Base-by-base conservation (phyloP, 192 early-diverging fungal species). In the Haplosporangium gracile region DNA sequence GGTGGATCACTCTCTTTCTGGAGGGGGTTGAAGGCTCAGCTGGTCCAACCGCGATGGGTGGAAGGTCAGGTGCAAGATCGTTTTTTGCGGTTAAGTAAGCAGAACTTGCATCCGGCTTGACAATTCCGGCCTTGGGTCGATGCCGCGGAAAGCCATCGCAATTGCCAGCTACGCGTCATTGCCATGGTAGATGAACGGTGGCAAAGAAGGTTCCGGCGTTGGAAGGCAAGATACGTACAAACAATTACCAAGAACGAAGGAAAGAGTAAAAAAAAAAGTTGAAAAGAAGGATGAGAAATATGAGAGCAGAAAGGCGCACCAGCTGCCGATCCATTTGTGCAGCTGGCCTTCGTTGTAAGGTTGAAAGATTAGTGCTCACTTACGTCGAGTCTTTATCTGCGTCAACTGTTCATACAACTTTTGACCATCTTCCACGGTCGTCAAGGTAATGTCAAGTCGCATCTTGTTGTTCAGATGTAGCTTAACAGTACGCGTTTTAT, bases 61-160 rank as follows among this genome's bases (percentile, higher is more conserved):
- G 29, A 9, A 75, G 42, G 3, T 70, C 22, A 2, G 65, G n/a
- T 8, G 76, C 63, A 18, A 57, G 53, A 42, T 83, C 82, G 39
- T 83, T 83, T 15, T 75, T 76, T 20, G 78, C 73, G 0, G 74
- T 85, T 24, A 85, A 47, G 47, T 79, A 85, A 4, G 74, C 82
- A 39, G 77, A 40, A 20, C 45, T 75, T 26, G 74, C 68, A 47
- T 79, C 82, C 6, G 82, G 82, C 26, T 76, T 79, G 20, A 57
- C 26, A 72, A 85, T 74, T 15, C 77, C 82, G 6, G 42, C 24
- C 45, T 85, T 85, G 39, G 82, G 82, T 45, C 72, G 72, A 49
- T 79, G 77, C 22, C 49, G 57, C 4, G 78, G 77, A 74, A 85
- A 85, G 5, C 24, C 26, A 24, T 40, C 53, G 15, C 40, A 72